Evolutionary conservation across 2,329 filamentous ascomycete species (phyloP).

Genomic region (Ophiostoma perfectum): DNA sequence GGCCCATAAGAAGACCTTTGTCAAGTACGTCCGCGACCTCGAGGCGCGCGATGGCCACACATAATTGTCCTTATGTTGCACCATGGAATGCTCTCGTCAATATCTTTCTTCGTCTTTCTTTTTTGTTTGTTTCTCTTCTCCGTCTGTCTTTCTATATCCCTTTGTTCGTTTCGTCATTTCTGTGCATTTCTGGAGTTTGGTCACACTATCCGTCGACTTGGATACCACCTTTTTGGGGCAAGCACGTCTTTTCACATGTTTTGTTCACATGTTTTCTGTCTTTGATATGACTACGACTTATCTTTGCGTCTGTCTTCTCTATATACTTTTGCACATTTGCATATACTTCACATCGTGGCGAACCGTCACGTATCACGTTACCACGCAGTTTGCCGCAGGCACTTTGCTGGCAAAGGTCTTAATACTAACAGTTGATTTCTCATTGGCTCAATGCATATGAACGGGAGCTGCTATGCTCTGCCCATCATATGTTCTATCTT

Average conservation of each 20-base stretch:
- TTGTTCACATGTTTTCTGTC: neutral
- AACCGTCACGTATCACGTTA: too few relatives aligned
- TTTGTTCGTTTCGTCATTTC: neutral
- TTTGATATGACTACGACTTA: neutral
- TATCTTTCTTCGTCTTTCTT: neutral
- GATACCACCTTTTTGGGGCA: neutral
- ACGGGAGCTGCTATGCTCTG: too few relatives aligned
- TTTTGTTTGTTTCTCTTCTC: neutral
- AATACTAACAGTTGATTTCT: too few relatives aligned
- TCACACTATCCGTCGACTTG: neutral
- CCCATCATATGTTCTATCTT: too few relatives aligned
- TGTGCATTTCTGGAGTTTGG: neutral
- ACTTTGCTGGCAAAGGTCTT: too few relatives aligned
- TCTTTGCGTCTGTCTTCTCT: too few relatives aligned
- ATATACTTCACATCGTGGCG: too few relatives aligned
- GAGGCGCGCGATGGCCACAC: constrained; percentile 42
- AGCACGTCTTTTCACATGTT: neutral
- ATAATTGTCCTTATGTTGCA: neutral
- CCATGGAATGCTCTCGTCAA: neutral
- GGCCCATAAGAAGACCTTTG: constrained; percentile 95
- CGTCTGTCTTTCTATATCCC: neutral
- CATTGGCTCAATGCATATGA: too few relatives aligned
- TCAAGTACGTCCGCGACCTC: constrained; percentile 83
- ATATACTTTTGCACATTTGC: too few relatives aligned
- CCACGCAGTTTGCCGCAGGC: too few relatives aligned